Conservation (phyloP, 176 grass and related monocot genomes). For the Oryza glaberrima region DNA sequence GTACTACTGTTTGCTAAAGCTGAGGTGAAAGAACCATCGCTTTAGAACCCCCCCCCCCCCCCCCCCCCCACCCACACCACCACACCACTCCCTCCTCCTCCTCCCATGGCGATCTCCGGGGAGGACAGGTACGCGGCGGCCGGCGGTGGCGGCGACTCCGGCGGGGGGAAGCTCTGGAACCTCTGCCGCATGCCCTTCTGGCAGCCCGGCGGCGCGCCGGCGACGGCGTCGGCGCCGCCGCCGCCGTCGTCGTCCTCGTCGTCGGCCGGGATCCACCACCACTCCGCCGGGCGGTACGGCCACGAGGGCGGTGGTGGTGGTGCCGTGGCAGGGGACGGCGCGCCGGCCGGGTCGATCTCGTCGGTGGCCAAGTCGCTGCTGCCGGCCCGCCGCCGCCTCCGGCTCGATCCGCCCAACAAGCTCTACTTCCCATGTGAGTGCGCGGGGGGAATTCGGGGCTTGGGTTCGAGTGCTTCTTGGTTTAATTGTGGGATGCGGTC, state of each 20-base stretch:
- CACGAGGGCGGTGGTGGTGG: conserved; percentile 22
- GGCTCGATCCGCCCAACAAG: conserved; percentile 87
- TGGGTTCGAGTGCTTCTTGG: neutral
- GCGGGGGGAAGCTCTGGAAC: conserved; percentile 75
- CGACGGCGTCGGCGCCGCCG: neutral
- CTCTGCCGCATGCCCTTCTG: conserved; percentile 96
- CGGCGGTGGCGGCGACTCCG: too few species aligned
- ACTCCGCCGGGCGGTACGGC: conserved; percentile 58
- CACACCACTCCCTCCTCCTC: neutral
- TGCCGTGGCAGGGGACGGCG: conserved; percentile 24
- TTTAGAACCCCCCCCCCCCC: neutral
- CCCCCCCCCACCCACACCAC: too few species aligned
- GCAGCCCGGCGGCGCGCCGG: conserved; percentile 48
- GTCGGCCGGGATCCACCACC: conserved; percentile 60
- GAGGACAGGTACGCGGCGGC: conserved; percentile 54
- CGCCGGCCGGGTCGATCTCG: conserved; percentile 61
- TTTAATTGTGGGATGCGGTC: conserved; percentile 23
- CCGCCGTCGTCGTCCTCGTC: neutral
- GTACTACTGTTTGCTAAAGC: conserved; percentile 42
- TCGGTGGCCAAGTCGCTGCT: conserved; percentile 80
- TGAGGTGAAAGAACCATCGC: conserved; percentile 28
- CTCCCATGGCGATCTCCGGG: conserved; percentile 71
- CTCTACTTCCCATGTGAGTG: conserved; percentile 98
- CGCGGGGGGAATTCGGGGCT: neutral
- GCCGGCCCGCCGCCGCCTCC: conserved; percentile 68